A percentile compares a stretch with the other conserved stretches of the same genome.
phyloP scores from a whole-genome alignment of 1,284 basidiomycete genomes.

The Grifola frondosa region DNA sequence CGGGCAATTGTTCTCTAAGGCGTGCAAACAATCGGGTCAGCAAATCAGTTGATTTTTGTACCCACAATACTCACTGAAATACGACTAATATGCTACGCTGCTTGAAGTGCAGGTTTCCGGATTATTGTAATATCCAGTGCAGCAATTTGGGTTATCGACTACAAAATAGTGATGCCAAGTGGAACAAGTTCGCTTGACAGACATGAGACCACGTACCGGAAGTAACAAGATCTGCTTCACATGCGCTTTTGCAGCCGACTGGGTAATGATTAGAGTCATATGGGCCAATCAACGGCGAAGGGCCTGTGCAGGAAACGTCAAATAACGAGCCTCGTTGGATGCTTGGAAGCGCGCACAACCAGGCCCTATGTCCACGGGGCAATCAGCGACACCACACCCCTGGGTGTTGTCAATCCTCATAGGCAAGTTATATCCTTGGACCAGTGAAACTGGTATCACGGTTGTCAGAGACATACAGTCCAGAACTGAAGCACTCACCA shows the following conservation, averaged over 20 bases:
- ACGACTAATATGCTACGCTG: slow-evolving; percentile 50
- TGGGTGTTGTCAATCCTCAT: slow-evolving; percentile 51
- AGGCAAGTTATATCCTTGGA: slow-evolving; percentile 50
- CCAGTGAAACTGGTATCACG: slow-evolving; percentile 25
- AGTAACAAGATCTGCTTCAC: slow-evolving; percentile 51
- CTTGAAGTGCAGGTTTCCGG: slow-evolving; percentile 51
- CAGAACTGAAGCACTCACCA: slow-evolving; percentile 21
- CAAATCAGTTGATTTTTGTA: neutral
- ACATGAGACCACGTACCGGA: slow-evolving; percentile 30
- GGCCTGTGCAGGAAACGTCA: slow-evolving; percentile 37
- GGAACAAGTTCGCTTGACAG: neutral
- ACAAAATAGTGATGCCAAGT: neutral
- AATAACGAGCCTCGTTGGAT: neutral
- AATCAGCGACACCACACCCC: slow-evolving; percentile 50
- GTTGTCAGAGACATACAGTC: neutral
- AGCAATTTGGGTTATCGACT: slow-evolving; percentile 55
- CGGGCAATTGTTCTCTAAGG: slow-evolving; percentile 43
- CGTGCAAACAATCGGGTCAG: slow-evolving; percentile 6
- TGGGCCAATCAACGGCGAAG: slow-evolving; percentile 50
- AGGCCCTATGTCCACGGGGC: slow-evolving; percentile 53
- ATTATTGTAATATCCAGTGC: slow-evolving; percentile 51
- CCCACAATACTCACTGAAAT: slow-evolving; percentile 45
- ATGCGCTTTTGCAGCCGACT: slow-evolving; percentile 61
- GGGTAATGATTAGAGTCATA: slow-evolving; percentile 49
- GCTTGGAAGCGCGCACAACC: slow-evolving; percentile 33